phyloP scores from a whole-genome alignment of 768 basidiomycete species.

The Leccinum longicurvipes region DNA sequence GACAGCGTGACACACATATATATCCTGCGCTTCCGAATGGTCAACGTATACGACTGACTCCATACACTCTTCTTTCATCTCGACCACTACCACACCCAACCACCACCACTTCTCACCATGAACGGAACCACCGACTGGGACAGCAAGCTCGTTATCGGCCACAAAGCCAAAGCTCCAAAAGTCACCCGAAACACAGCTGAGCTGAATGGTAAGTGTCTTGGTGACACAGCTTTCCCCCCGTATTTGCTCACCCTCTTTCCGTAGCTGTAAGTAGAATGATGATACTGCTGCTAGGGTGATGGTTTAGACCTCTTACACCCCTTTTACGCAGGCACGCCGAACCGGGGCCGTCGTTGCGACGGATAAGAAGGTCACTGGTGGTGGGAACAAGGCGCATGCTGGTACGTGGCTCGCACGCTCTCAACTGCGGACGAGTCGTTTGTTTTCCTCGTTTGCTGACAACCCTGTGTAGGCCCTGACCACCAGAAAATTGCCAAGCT shows the following conservation, averaged over 20 bases:
- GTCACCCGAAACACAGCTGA: constrained; percentile 60
- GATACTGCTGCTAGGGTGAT: not conserved
- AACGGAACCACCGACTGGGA: constrained; percentile 68
- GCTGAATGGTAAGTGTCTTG: constrained; percentile 42
- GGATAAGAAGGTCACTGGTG: constrained; percentile 72
- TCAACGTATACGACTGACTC: not conserved
- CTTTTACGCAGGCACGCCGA: constrained; percentile 60
- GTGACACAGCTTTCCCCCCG: not conserved
- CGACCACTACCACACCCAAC: constrained; percentile 13
- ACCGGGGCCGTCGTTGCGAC: constrained; percentile 74
- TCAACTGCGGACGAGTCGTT: not conserved
- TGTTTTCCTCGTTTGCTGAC: not conserved
- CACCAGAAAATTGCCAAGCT: constrained; percentile 93
- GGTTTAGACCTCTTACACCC: constrained; percentile 6
- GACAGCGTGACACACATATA: constrained; percentile 3
- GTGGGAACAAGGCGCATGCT: constrained; percentile 72
- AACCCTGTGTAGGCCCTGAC: constrained; percentile 65
- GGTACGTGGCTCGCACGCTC: constrained; percentile 41
- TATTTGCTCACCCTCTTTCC: constrained; percentile 13
- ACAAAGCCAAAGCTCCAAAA: constrained; percentile 58
- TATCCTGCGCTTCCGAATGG: not conserved
- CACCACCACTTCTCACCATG: constrained; percentile 14
- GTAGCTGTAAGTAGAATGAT: constrained; percentile 50
- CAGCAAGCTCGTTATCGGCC: constrained; percentile 67
- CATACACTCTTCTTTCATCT: not conserved